phyloP scores from a whole-genome alignment of 371 early-diverging fungal species.

The Syncephalis fuscata region DNA sequence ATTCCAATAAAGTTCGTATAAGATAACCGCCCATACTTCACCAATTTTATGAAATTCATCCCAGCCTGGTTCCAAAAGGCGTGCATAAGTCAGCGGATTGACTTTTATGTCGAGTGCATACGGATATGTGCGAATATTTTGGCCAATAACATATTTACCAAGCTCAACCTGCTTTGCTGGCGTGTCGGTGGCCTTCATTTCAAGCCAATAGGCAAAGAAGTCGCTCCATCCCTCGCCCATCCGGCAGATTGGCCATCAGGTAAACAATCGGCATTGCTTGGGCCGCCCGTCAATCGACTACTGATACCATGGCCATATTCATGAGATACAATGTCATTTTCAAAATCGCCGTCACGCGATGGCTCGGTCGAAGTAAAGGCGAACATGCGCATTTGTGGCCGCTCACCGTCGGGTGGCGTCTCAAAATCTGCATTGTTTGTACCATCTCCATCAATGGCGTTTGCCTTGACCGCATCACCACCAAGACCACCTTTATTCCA shows the following conservation, averaged over 20 bases:
- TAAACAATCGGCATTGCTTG: slow-evolving; percentile 16
- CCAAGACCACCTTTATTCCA: slow-evolving; percentile 10
- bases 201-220: neutral
- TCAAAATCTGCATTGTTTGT: slow-evolving; percentile 14
- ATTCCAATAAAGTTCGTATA: neutral
- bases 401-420: slow-evolving; percentile 23
- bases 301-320: slow-evolving; percentile 29
- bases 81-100: neutral
- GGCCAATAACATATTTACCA: neutral
- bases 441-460: slow-evolving; percentile 14
- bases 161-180: neutral
- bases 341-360: slow-evolving; percentile 24
- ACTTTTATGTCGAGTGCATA: neutral
- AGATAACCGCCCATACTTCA: neutral
- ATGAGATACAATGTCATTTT: slow-evolving; percentile 78
- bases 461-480: slow-evolving; percentile 14
- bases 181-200: neutral
- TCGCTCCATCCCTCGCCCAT: slow-evolving; percentile 6
- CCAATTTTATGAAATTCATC: neutral
- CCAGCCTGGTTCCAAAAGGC: neutral
- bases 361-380: slow-evolving; percentile 14
- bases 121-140: neutral
- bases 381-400: slow-evolving; percentile 21
- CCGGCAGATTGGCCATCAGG: slow-evolving; percentile 11
- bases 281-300: slow-evolving; percentile 34